phyloP scores from a whole-genome alignment of 352 stramenopile genomes.

The Phytophthora sojae region DNA sequence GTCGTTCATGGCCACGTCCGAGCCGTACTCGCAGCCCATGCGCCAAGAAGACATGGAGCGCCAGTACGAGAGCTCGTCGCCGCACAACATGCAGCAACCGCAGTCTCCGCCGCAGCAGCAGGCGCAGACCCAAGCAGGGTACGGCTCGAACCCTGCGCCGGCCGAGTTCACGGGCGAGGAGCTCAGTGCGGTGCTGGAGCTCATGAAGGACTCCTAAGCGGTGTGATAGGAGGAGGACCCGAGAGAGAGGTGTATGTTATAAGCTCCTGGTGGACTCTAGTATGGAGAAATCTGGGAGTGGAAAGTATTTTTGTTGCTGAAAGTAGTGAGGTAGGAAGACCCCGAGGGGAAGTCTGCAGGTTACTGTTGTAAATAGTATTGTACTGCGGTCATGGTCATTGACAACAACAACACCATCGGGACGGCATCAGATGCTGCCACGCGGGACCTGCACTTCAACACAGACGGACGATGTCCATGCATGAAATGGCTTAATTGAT shows the following conservation, averaged over 20 bases:
- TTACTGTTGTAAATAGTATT: constrained; percentile 44
- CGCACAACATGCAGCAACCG: constrained; percentile 33
- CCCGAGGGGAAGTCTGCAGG: not conserved
- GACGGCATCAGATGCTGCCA: constrained; percentile 16
- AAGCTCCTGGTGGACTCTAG: constrained; percentile 16
- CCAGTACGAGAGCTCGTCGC: constrained; percentile 46
- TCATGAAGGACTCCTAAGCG: constrained; percentile 58
- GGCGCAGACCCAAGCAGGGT: constrained; percentile 38
- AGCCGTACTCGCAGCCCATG: constrained; percentile 40
- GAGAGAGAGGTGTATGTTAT: constrained; percentile 44
- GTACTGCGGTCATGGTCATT: constrained; percentile 33
- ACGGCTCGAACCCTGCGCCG: constrained; percentile 31
- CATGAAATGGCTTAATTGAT: constrained; percentile 13
- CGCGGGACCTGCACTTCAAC: constrained; percentile 19
- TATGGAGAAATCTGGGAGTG: constrained; percentile 8
- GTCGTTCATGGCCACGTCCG: constrained; percentile 36
- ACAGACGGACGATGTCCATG: not conserved
- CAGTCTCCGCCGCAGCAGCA: constrained; percentile 34
- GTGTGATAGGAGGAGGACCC: too few species aligned
- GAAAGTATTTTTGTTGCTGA: constrained; percentile 35
- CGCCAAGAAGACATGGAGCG: constrained; percentile 41
- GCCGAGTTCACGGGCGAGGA: constrained; percentile 59
- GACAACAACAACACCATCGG: constrained; percentile 8
- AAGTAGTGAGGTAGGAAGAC: constrained; percentile 11
- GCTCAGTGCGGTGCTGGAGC: constrained; percentile 56